These are phyloP conservation scores for Ogataea henricii DNA, from an alignment of 805 yeast genomes.

Conservation along the genomic window DNA sequence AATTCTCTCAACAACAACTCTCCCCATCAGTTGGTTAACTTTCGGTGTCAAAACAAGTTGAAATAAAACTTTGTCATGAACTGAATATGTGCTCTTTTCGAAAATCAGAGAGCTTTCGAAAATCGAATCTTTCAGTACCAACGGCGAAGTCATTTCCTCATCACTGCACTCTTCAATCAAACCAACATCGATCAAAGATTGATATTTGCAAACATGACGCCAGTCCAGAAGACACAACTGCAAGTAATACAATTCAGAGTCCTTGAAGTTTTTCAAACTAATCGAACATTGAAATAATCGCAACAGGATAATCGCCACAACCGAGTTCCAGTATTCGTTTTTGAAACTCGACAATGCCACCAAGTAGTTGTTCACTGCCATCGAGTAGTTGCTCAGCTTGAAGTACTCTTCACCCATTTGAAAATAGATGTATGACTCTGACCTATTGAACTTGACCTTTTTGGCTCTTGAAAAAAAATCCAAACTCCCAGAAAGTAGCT, in stretches of 20 bases:
- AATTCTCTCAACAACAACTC: constrained; percentile 21
- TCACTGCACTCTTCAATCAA: constrained; percentile 1
- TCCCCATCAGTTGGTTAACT: constrained; percentile 26
- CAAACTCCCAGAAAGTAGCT: constrained; percentile 39
- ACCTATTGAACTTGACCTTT: constrained; percentile 38
- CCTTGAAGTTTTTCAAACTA: constrained; percentile 34
- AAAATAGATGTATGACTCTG: constrained; percentile 46
- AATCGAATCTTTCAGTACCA: constrained; percentile 22
- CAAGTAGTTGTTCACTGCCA: constrained; percentile 45
- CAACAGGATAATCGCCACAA: constrained; percentile 37
- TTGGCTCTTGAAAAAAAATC: constrained; percentile 40
- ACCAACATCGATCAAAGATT: constrained; percentile 4
- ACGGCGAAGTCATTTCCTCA: constrained; percentile 9
- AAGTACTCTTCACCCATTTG: constrained; percentile 53
- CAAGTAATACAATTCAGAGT: constrained; percentile 35
- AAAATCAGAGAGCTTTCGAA: constrained; percentile 24
- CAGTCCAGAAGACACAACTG: constrained; percentile 34
- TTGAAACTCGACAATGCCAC: constrained; percentile 40
- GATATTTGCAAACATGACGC: constrained; percentile 8
- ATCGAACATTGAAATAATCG: constrained; percentile 43
- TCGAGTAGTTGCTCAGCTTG: constrained; percentile 35
- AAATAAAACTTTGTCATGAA: constrained; percentile 27
- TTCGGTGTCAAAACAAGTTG: constrained; percentile 36
- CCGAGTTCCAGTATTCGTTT: constrained; percentile 43
- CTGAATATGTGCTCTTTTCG: constrained; percentile 15